phyloP scores from a whole-genome alignment of 495 filamentous ascomycete genomes.

The Geopyxis carbonaria region DNA sequence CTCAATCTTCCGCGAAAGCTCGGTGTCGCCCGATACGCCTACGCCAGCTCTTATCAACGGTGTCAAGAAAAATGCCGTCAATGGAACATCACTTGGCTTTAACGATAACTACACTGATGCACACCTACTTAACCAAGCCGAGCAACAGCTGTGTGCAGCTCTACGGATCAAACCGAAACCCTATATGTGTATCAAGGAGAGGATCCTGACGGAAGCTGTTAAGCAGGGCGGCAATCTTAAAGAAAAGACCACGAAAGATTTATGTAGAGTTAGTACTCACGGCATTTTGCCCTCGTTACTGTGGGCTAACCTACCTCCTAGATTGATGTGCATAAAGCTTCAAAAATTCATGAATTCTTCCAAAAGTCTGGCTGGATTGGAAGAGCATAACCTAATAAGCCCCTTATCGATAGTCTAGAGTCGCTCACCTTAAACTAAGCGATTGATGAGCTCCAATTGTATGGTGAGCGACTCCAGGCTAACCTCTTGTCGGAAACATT shows the following conservation, averaged over 20 bases:
- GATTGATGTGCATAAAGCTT: constrained; percentile 49
- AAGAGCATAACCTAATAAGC: constrained; percentile 31
- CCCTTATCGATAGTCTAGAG: too few relatives aligned
- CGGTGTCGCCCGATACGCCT: constrained; percentile 18
- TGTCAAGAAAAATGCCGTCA: constrained; percentile 19
- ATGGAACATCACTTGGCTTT: constrained; percentile 37
- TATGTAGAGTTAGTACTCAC: constrained; percentile 39
- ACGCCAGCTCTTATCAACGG: constrained; percentile 9
- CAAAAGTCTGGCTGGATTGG: constrained; percentile 82
- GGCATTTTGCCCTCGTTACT: too few relatives aligned
- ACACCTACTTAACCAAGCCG: constrained; percentile 72
- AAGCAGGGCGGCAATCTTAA: constrained; percentile 73
- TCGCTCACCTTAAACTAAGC: too few relatives aligned
- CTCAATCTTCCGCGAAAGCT: constrained; percentile 14
- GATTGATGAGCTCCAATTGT: too few relatives aligned
- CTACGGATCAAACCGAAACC: constrained; percentile 78
- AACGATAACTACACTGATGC: constrained; percentile 65
- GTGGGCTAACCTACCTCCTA: too few relatives aligned
- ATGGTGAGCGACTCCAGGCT: too few relatives aligned
- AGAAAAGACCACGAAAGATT: constrained; percentile 68
- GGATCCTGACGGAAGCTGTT: constrained; percentile 69
- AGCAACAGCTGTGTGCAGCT: constrained; percentile 66
- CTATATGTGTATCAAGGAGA: constrained; percentile 85
- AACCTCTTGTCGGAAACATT: too few relatives aligned
- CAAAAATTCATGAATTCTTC: constrained; percentile 83